Base-by-base conservation (phyloP, 176 grass and related monocot species). In the Phoenix roebelenii region DNA sequence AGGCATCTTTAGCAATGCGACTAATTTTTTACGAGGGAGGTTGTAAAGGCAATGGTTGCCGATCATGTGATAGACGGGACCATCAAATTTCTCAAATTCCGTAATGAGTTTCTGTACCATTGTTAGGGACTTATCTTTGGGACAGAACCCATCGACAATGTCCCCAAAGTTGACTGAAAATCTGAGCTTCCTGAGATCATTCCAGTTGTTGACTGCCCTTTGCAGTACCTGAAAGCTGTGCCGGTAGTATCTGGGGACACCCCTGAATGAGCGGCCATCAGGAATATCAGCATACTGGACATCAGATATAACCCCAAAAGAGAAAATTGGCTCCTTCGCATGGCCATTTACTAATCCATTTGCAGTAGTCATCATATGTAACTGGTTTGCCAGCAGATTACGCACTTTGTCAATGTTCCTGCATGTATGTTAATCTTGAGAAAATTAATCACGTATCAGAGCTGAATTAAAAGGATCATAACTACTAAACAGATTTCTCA, bases 11-110 rank as follows among this genome's bases (percentile, higher is more conserved):
- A 95, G 67, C 68, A 67, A 58, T 25, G 79, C 58, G 14, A 95
- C 69, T 32, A 95, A 69, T 52, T 86, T 48, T 59, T 16, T 57
- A 12, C 90, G 64, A 0, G 89, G 79, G 24, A 95, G 82, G 70
- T 95, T 86, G 63, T 89, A 95, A 0, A 89, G 85, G 75, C 90
- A 95, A 54, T 95, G 90, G 59, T 95, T 95, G 57, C 90, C 90
- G 17, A 95, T 78, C 85, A 95, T 95, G 76, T 95, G 90, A 61
- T 89, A 95, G 29, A 78, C 16, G 22, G 82, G 79, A 17, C 82
- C 82, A 32, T 75, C 70, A 57, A 95, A 89, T 49, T 44, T 60
- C 50, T 85, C 71, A 61, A 95, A 95, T 71, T 95, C 85, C 0
- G 59, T 25, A 3, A 89, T 66, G 10, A 86, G 79, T 52, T 79